Conservation (phyloP, 2,329 filamentous ascomycete genomes). For the Fusarium hostae region DNA sequence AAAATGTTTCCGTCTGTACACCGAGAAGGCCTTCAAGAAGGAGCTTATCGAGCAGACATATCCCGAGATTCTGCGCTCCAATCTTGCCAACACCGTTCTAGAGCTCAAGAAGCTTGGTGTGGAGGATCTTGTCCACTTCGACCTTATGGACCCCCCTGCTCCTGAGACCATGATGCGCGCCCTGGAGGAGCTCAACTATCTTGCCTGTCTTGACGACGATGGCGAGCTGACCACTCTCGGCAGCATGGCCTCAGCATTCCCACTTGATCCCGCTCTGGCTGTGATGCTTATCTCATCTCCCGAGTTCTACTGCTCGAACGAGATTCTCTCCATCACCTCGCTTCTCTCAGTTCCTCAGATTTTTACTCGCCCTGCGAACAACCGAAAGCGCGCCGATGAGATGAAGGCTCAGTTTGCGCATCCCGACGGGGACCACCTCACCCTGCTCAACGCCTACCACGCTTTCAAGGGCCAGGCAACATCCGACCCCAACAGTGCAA, state of each 20-base stretch:
- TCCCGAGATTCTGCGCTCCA: conserved; percentile 93
- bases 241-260: conserved; percentile 90
- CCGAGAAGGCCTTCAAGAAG: conserved; percentile 94
- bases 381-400: conserved; percentile 91
- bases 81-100: conserved; percentile 92
- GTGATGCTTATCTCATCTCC: conserved; percentile 98
- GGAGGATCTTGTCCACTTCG: conserved; percentile 96
- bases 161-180: conserved; percentile 99
- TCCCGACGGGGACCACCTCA: conserved; percentile 92
- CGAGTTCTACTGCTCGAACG: conserved; percentile 98
- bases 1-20: conserved; percentile 98
- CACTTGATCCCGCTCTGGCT: conserved; percentile 90
- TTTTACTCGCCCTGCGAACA: conserved; percentile 86
- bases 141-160: conserved; percentile 97
- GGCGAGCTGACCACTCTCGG: conserved; percentile 90
- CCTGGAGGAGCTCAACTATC: conserved; percentile 95
- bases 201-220: conserved; percentile 95
- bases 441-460: conserved; percentile 96
- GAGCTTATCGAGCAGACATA: conserved; percentile 98
- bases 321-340: conserved; percentile 94
- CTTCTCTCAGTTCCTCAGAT: conserved; percentile 94
- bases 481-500: conserved; percentile 72
- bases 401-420: conserved; percentile 97
- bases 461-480: conserved; percentile 83
- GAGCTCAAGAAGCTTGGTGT: conserved; percentile 98